Conservation (phyloP, 768 basidiomycete species). For the Wakefieldia striispora region DNA sequence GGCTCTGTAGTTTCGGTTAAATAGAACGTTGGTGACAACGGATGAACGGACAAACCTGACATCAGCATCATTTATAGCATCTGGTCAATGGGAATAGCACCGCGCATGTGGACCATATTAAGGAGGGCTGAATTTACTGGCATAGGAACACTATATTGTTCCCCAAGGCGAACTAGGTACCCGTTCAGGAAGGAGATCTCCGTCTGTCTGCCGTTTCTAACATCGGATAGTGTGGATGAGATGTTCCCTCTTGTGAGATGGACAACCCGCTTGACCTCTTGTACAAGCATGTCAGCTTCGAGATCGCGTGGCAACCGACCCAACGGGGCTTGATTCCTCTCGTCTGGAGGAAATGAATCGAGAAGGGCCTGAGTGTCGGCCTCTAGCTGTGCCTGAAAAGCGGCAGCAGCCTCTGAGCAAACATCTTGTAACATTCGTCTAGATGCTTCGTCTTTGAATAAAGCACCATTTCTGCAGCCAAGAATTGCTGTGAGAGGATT, state of each 20-base stretch:
- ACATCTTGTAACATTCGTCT: conserved; percentile 47
- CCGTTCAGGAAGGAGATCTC: conserved; percentile 87
- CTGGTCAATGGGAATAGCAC: conserved; percentile 53
- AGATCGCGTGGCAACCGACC: conserved; percentile 49
- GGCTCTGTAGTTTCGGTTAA: conserved; percentile 6
- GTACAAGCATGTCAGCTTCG: conserved; percentile 42
- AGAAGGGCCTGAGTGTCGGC: conserved; percentile 34
- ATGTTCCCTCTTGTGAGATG: conserved; percentile 60
- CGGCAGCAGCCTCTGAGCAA: conserved; percentile 68
- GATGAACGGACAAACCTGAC: conserved; percentile 10
- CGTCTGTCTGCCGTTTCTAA: conserved; percentile 58
- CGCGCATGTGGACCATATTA: conserved; percentile 59
- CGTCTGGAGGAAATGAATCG: conserved; percentile 23
- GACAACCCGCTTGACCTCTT: conserved; percentile 59
- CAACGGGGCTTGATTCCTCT: conserved; percentile 25
- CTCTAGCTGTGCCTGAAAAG: conserved; percentile 53
- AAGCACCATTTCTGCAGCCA: conserved; percentile 74
- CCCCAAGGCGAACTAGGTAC: conserved; percentile 66
- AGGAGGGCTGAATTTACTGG: conserved; percentile 55
- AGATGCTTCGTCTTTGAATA: conserved; percentile 49
- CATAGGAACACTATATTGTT: conserved; percentile 53
- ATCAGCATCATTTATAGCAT: conserved; percentile 15
- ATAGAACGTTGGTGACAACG: background rate
- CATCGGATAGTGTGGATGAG: conserved; percentile 79
- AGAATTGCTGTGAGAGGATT: conserved; percentile 85